Percentiles rank a stretch among this genome's conserved stretches.
Conservation (phyloP, 176 grass and related monocot species). For the Oryza officinalis region DNA sequence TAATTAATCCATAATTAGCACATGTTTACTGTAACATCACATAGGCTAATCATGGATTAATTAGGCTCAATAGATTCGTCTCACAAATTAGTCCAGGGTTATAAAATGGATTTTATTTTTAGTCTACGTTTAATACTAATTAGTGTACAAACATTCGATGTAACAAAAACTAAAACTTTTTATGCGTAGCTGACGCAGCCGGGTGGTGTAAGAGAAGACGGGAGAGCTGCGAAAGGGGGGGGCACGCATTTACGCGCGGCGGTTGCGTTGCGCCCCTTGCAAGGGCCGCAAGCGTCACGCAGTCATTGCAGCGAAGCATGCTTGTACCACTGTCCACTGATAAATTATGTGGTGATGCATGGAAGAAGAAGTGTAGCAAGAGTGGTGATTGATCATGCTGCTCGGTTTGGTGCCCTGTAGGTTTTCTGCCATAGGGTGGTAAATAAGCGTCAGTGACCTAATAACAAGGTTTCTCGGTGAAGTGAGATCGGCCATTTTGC, state of each 20-base stretch:
- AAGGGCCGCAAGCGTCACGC: neutral
- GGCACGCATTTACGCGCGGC: neutral
- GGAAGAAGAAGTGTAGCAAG: neutral
- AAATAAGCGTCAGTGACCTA: conserved; percentile 7
- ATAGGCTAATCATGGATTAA: no score
- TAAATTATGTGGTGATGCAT: neutral
- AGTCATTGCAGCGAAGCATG: neutral
- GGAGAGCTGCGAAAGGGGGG: neutral
- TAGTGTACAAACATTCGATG: no score
- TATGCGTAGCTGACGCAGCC: neutral
- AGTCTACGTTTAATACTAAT: no score
- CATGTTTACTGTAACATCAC: no score
- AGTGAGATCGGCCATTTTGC: neutral
- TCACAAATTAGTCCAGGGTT: no score
- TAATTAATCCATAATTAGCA: no score
- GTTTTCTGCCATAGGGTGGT: neutral
- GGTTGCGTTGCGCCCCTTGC: neutral
- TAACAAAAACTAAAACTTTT: no score
- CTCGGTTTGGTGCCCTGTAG: neutral
- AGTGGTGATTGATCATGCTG: neutral
- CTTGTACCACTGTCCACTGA: neutral
- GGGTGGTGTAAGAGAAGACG: neutral
- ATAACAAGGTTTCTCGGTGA: neutral
- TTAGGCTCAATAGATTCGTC: no score
- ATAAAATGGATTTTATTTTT: no score